These are phyloP conservation scores for Mortierella sp. DNA, from an alignment of 371 early-diverging fungal genomes.

Conservation along the genomic window DNA sequence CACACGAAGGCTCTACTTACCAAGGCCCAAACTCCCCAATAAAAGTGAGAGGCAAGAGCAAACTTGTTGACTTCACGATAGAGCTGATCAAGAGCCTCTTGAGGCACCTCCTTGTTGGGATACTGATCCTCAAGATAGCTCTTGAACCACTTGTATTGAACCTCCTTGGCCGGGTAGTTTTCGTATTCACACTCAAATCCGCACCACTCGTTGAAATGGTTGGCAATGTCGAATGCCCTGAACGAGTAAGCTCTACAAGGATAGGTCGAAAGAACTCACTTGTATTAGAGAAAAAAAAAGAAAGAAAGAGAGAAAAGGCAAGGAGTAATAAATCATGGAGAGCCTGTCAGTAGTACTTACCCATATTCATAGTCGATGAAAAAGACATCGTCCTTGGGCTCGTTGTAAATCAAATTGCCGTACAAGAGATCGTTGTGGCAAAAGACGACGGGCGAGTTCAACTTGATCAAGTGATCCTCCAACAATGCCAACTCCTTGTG, in stretches of 20 bases:
- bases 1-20: conserved; percentile 52
- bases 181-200: conserved; percentile 94
- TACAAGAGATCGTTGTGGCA: conserved; percentile 93
- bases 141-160: conserved; percentile 80
- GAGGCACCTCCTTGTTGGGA: conserved; percentile 41
- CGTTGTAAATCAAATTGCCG: conserved; percentile 87
- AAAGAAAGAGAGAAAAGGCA: too few species aligned
- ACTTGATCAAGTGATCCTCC: conserved; percentile 42
- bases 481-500: conserved; percentile 60
- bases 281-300: too few species aligned
- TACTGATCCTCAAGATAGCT: conserved; percentile 54
- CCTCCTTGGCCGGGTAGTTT: conserved; percentile 78
- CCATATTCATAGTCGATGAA: conserved; percentile 98
- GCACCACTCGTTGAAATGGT: conserved; percentile 91
- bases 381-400: conserved; percentile 63
- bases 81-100: conserved; percentile 67
- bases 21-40: conserved; percentile 94
- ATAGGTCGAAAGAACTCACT: too few species aligned
- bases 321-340: too few species aligned
- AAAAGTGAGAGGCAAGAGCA: conserved; percentile 89
- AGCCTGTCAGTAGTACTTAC: too few species aligned
- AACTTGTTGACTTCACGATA: conserved; percentile 84
- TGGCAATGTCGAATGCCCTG: conserved; percentile 94
- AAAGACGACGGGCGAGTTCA: conserved; percentile 87
- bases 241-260: conserved; percentile 65